Conservation (phyloP, 2,329 filamentous ascomycete genomes). For the Ceratocystis variospora region DNA sequence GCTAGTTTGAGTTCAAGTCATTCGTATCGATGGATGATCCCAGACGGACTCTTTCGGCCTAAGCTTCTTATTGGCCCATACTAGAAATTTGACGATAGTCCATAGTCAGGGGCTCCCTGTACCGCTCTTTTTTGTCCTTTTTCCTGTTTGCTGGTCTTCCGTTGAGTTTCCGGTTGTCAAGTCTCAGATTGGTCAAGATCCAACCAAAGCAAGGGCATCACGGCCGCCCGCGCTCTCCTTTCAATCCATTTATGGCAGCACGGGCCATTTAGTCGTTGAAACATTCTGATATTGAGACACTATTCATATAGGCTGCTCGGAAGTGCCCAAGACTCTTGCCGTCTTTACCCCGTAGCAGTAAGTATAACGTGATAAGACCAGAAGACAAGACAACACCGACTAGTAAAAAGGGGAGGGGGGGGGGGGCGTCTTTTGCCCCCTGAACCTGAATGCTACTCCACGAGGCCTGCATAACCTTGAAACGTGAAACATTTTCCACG, state of each 20-base stretch:
- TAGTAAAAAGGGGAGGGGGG: background rate
- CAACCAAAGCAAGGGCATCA: background rate
- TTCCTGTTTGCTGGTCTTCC: background rate
- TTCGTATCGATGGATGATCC: background rate
- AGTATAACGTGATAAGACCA: background rate
- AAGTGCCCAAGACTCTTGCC: background rate
- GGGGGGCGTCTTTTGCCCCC: background rate
- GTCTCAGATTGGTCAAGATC: background rate
- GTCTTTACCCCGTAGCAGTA: background rate
- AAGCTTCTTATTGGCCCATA: background rate
- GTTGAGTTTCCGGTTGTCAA: background rate
- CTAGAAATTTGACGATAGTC: background rate
- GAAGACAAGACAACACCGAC: too few relatives aligned
- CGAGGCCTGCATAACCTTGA: background rate
- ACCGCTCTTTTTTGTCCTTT: background rate
- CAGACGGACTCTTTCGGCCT: background rate
- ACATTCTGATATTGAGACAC: background rate
- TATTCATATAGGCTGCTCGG: background rate
- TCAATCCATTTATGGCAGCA: background rate
- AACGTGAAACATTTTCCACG: background rate
- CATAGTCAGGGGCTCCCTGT: background rate
- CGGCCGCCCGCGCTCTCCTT: background rate
- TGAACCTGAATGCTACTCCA: background rate
- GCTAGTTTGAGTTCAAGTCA: background rate
- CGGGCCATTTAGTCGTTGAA: background rate